A percentile compares a stretch with the other conserved stretches of the same genome.
Conservation (phyloP, 2,329 filamentous ascomycete species). For the Monosporascus ibericus region DNA sequence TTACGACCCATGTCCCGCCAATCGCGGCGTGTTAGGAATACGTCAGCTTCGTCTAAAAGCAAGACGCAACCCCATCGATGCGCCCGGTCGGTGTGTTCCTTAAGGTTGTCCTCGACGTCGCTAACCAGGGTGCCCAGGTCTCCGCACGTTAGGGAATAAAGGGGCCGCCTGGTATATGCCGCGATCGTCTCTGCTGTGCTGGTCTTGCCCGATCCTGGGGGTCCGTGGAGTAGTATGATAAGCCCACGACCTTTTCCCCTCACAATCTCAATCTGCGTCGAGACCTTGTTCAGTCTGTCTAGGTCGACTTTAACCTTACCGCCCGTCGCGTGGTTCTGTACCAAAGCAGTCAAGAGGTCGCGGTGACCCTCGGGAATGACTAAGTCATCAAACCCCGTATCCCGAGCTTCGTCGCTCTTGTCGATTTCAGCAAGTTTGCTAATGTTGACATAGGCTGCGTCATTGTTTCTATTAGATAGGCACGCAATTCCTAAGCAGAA, state of each 20-base stretch:
- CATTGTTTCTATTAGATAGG: neutral
- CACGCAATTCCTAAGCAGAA: neutral
- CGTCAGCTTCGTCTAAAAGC: conserved; percentile 15
- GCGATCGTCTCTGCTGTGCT: conserved; percentile 32
- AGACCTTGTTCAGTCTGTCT: neutral
- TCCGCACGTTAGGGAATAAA: conserved; percentile 26
- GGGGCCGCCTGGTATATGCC: conserved; percentile 25
- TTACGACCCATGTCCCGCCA: conserved; percentile 9
- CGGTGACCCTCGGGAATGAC: conserved; percentile 3
- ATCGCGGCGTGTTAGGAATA: conserved; percentile 25
- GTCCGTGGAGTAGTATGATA: conserved; percentile 38
- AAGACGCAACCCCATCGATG: conserved; percentile 31
- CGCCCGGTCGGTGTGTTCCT: conserved; percentile 31
- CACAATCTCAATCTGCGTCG: conserved; percentile 8
- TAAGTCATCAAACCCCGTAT: conserved; percentile 3
- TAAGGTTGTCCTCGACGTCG: conserved; percentile 16
- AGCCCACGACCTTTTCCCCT: conserved; percentile 28
- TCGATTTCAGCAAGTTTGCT: conserved; percentile 4
- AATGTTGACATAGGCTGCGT: conserved; percentile 2
- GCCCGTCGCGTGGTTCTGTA: conserved; percentile 7
- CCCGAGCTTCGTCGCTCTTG: conserved; percentile 5
- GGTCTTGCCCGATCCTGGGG: conserved; percentile 36
- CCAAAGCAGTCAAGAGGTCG: conserved; percentile 6
- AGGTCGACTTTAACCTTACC: neutral
- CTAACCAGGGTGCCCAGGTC: conserved; percentile 21